These are phyloP conservation scores for Penicillium sp. DNA, from an alignment of 2,329 filamentous ascomycete species.

Conservation along the genomic window DNA sequence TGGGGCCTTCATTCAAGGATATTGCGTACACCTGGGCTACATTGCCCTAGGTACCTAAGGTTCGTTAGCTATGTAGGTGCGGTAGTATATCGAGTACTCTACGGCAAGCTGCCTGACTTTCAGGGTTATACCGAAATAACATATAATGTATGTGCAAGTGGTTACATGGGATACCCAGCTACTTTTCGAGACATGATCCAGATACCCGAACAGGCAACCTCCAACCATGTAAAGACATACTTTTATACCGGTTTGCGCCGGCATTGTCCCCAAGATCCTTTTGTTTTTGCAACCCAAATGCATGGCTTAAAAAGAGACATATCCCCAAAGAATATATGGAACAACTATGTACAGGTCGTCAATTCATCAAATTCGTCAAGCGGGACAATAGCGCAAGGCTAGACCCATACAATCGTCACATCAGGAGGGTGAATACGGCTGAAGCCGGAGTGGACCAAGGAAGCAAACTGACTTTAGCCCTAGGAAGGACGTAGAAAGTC, in stretches of 20 bases:
- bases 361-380: neutral
- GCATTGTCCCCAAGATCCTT: neutral
- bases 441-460: neutral
- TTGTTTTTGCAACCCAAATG: neutral
- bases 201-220: neutral
- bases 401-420: neutral
- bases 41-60: no score
- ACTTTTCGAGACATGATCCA: neutral
- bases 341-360: neutral
- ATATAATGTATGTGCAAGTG: neutral
- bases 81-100: neutral
- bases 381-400: neutral
- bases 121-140: neutral
- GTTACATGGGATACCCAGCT: neutral
- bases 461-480: neutral
- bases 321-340: neutral
- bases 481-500: neutral
- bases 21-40: neutral
- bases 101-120: neutral
- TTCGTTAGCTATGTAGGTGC: neutral
- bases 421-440: neutral
- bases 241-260: neutral
- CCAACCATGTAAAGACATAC: neutral
- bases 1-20: slow-evolving; percentile 16
- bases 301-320: neutral